Evolutionary conservation across 305 asterid species (phyloP), one percentile per base, ranked within the genome.

Genomic region (Solanum aculeatissimum): DNA sequence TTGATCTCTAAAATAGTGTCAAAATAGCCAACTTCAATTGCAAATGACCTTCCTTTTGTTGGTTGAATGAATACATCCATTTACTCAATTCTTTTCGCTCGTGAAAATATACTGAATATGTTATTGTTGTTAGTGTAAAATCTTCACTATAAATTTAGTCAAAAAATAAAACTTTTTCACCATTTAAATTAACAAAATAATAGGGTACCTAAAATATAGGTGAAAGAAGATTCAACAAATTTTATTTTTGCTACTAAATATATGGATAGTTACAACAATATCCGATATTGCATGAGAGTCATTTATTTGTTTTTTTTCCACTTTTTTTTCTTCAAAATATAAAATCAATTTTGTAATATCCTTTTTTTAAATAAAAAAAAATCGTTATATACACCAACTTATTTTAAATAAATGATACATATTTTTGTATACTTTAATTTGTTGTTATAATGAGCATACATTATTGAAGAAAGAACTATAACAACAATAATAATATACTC

Each of bases 1-100:
- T 94, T 94, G 90, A 94, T 93, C 81, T 94, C 97, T 2, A 83
- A 55, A 32, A 94, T 88, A 0, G 95, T 88, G 71, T 92, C 96
- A 63, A 93, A 93, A 90, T 87, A 92, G 35, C 97, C 94, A 1
- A 92, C 88, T 84, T 94, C 98, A 12, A 93, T 83, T 86, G 54
- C 29, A 92, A 92, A 94, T 6, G 85, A 60, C 45, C 25, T 78
- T 70, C 90, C 94, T 8, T 83, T 84, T 29, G 86, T 85, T n/a
- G 93, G 92, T 43, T 89, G 87, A 86, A 94, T 90, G 85, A 80
- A 32, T 51, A 94, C n/a, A 63, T 94, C 95, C 98, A 93, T 92
- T 47, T 53, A 9, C 45, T 49, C 62, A 45, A 65, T 25, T 23
- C 35, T 18, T 74, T 7, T 21, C 1, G 7, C 1, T 6, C 7